These are phyloP conservation scores for Calonectria honghensis DNA, from an alignment of 2,329 filamentous ascomycete genomes.

Conservation along the genomic window DNA sequence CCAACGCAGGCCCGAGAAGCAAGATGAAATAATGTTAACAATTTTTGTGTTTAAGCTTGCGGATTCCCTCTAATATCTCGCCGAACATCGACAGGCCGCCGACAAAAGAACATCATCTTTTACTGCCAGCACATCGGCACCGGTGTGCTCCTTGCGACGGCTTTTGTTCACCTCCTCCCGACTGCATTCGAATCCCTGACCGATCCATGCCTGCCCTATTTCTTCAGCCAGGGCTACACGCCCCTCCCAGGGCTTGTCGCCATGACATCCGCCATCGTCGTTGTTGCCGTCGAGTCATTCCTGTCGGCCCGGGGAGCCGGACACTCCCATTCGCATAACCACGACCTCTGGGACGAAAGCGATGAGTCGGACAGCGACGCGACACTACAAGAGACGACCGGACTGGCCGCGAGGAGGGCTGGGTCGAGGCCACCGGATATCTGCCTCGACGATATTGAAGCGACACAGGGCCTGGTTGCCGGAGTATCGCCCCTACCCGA, in stretches of 20 bases:
- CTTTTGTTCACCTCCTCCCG: conserved; percentile 85
- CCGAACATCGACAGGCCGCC: conserved; percentile 73
- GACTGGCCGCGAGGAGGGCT: conserved; percentile 63
- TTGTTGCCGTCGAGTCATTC: conserved; percentile 92
- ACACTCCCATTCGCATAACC: conserved; percentile 75
- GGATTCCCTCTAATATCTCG: conserved; percentile 80
- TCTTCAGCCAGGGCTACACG: conserved; percentile 87
- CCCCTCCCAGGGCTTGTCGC: conserved; percentile 88
- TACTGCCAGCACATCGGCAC: conserved; percentile 86
- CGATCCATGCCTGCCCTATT: conserved; percentile 83
- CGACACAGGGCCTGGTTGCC: conserved; percentile 72
- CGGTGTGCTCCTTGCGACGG: conserved; percentile 89
- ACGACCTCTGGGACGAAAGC: conserved; percentile 69
- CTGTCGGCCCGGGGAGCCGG: conserved; percentile 83
- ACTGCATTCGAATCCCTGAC: conserved; percentile 81
- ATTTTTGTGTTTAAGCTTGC: conserved; percentile 69
- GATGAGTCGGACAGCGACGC: conserved; percentile 61
- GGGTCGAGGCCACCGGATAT: conserved; percentile 69
- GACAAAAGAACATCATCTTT: conserved; percentile 77
- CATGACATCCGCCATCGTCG: conserved; percentile 87
- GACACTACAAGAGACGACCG: conserved; percentile 52
- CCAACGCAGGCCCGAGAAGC: background rate
- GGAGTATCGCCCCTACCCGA: conserved; percentile 75
- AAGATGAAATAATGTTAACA: conserved; percentile 23
- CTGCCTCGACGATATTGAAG: conserved; percentile 69